Evolutionary conservation across 1,139 yeast species (phyloP).

Genomic region (Suhomyces coccinellae): DNA sequence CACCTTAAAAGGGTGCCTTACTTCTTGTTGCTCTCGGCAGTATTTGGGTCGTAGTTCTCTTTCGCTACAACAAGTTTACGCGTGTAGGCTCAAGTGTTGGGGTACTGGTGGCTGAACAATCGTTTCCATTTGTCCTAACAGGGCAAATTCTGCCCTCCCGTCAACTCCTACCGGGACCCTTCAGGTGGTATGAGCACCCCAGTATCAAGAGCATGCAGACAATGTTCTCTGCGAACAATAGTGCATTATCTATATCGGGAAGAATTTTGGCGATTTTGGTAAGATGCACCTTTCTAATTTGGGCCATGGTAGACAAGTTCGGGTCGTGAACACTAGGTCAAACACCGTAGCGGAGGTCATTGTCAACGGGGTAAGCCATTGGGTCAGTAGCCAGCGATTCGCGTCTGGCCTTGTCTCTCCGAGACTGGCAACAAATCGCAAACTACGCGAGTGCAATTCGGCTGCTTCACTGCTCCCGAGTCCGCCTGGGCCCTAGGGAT

Average conservation of each 20-base stretch:
- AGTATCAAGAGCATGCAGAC: too few species aligned
- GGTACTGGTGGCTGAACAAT: not conserved
- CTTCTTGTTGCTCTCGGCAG: too few species aligned
- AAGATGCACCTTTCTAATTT: too few species aligned
- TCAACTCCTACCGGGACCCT: not conserved
- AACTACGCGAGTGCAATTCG: not conserved
- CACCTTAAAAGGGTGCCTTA: too few species aligned
- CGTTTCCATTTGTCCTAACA: not conserved
- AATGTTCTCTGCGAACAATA: not conserved
- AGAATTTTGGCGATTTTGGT: not conserved
- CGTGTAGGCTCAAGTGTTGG: not conserved
- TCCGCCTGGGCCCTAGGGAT: too few species aligned
- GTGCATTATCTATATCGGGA: not conserved
- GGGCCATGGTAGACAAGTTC: too few species aligned
- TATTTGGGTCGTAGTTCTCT: too few species aligned
- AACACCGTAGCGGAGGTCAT: too few species aligned
- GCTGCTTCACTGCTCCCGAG: not conserved
- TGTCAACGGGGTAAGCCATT: too few species aligned
- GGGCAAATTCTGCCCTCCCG: not conserved
- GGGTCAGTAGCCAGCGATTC: not conserved
- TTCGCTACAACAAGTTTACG: not conserved
- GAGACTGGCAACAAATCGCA: not conserved
- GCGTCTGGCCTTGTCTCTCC: not conserved
- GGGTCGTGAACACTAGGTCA: too few species aligned
- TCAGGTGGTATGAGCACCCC: not conserved